Conservation (phyloP, 2,329 filamentous ascomycete species). For the Penicillium digitatum region DNA sequence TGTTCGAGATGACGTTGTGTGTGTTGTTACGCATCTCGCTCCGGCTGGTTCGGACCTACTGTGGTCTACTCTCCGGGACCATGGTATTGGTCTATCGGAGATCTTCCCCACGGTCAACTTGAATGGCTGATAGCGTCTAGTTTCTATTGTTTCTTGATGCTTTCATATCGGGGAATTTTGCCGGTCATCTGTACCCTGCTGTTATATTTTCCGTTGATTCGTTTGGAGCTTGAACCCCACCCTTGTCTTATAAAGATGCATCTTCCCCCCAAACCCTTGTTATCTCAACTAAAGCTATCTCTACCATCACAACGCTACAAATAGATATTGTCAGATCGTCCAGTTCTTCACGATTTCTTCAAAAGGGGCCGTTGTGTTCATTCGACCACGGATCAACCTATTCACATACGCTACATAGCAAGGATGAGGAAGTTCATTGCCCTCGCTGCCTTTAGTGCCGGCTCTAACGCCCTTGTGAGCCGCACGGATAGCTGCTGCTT, state of each 20-base stretch:
- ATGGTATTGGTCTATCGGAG: conserved; percentile 8
- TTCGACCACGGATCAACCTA: conserved; percentile 6
- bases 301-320: neutral
- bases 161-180: conserved; percentile 11
- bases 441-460: conserved; percentile 38
- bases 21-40: conserved; percentile 10
- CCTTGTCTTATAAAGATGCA: conserved; percentile 17
- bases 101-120: conserved; percentile 8
- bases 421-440: conserved; percentile 40
- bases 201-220: neutral
- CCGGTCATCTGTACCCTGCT: conserved; percentile 5
- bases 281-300: neutral
- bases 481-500: conserved; percentile 50
- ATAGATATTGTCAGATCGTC: neutral
- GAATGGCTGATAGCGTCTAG: neutral
- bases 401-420: neutral
- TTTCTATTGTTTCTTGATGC: conserved; percentile 15
- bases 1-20: conserved; percentile 20
- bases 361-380: conserved; percentile 1
- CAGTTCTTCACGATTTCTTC: neutral
- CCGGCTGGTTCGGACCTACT: conserved; percentile 19
- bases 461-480: conserved; percentile 43
- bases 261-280: neutral
- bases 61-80: conserved; percentile 7
- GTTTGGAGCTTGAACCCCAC: conserved; percentile 7